Percentiles rank a stretch among this genome's conserved stretches.
Evolutionary conservation across 2,329 filamentous ascomycete species (phyloP).

Genomic region (Penicillium thymicola): DNA sequence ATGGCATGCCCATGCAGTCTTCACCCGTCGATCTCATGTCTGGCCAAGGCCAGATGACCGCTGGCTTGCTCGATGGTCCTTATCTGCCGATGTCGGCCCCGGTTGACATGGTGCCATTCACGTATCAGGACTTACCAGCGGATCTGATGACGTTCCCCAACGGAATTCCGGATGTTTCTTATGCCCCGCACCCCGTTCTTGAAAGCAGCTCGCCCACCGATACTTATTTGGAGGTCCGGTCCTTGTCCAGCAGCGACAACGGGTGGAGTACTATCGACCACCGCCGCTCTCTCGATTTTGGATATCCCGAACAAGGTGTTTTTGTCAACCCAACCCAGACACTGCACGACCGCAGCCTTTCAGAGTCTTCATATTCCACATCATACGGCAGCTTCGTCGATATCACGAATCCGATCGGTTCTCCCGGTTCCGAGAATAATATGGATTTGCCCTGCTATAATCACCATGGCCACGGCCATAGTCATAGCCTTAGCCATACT

Average conservation of each 20-base stretch:
- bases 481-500: slow-evolving; percentile 1
- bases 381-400: slow-evolving; percentile 81
- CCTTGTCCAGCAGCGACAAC: slow-evolving; percentile 79
- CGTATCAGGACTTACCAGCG: slow-evolving; percentile 76
- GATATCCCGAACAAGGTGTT: slow-evolving; percentile 58
- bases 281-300: slow-evolving; percentile 68
- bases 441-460: slow-evolving; percentile 52
- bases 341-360: slow-evolving; percentile 80
- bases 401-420: slow-evolving; percentile 75
- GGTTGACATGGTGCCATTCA: slow-evolving; percentile 64
- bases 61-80: slow-evolving; percentile 59
- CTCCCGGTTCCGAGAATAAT: slow-evolving; percentile 74
- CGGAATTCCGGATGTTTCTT: slow-evolving; percentile 48
- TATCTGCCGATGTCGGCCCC: slow-evolving; percentile 56
- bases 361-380: slow-evolving; percentile 75
- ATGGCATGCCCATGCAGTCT: slow-evolving; percentile 46
- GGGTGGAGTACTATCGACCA: slow-evolving; percentile 82
- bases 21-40: slow-evolving; percentile 55
- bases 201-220: slow-evolving; percentile 67
- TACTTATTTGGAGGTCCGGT: slow-evolving; percentile 81
- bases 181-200: slow-evolving; percentile 41
- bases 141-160: slow-evolving; percentile 59
- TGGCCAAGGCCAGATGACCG: slow-evolving; percentile 62
- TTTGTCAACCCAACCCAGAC: slow-evolving; percentile 93
- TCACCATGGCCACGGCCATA: slow-evolving; percentile 24